Percentiles rank a stretch among this genome's conserved stretches.
Conservation (phyloP, 495 filamentous ascomycete genomes). For the Penicillium egyptiacum region DNA sequence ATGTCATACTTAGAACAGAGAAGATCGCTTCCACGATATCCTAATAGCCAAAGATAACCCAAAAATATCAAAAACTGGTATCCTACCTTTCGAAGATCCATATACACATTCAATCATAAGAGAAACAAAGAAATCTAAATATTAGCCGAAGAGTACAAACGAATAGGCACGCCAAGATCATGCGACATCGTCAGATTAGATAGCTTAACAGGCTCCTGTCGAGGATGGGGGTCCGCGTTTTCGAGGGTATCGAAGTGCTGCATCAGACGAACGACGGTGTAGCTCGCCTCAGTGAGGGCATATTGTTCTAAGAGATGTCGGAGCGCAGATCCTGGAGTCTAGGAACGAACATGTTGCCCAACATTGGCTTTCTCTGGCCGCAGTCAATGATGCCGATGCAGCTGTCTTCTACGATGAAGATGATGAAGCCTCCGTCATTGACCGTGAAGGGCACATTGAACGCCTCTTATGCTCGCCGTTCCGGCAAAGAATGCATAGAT, state of each 20-base stretch:
- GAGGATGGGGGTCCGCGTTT: constrained; percentile 36
- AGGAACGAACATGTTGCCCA: too few species aligned
- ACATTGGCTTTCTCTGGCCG: too few species aligned
- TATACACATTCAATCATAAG: constrained; percentile 10
- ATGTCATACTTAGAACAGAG: not conserved
- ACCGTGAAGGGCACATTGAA: too few species aligned
- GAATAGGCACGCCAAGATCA: constrained; percentile 37
- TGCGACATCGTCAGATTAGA: constrained; percentile 45
- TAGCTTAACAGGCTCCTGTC: constrained; percentile 31
- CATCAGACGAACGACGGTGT: constrained; percentile 68
- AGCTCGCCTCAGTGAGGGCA: constrained; percentile 78
- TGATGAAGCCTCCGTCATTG: too few species aligned
- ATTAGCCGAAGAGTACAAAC: constrained; percentile 30
- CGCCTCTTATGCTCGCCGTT: too few species aligned
- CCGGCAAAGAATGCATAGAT: too few species aligned
- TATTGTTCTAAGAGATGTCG: constrained; percentile 53
- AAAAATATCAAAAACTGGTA: too few species aligned
- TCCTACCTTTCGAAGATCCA: not conserved
- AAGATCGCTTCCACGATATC: not conserved
- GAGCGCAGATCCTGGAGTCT: too few species aligned
- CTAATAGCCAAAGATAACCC: not conserved
- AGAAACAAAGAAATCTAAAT: not conserved
- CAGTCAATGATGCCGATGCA: too few species aligned
- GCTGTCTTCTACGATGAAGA: too few species aligned
- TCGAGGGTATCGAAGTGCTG: constrained; percentile 61